phyloP scores from a whole-genome alignment of 495 filamentous ascomycete genomes.

The Podospora anserina region DNA sequence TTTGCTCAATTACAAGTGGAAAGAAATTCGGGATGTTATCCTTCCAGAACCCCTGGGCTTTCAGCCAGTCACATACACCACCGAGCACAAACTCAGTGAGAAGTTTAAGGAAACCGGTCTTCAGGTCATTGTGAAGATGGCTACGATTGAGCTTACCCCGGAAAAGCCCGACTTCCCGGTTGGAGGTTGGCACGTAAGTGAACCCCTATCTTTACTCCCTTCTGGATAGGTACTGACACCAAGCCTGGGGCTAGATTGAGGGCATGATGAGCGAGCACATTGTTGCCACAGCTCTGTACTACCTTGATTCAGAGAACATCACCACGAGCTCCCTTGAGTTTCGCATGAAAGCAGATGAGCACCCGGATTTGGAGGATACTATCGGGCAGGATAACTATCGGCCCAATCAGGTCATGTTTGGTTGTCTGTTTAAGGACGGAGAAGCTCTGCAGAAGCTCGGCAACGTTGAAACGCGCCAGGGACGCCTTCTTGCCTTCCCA shows the following conservation, averaged over 20 bases:
- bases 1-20: constrained; percentile 31
- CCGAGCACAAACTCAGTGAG: constrained; percentile 24
- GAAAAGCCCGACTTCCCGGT: constrained; percentile 45
- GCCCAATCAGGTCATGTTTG: constrained; percentile 29
- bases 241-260: constrained; percentile 38
- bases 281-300: constrained; percentile 57
- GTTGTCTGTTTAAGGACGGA: neutral
- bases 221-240: constrained; percentile 35
- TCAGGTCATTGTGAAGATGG: constrained; percentile 65
- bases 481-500: constrained; percentile 41
- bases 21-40: constrained; percentile 31
- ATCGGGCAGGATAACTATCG: constrained; percentile 25
- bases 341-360: constrained; percentile 42
- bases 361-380: constrained; percentile 10
- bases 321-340: constrained; percentile 52
- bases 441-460: constrained; percentile 33
- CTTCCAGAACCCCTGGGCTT: constrained; percentile 12
- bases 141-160: constrained; percentile 59
- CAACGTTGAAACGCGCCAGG: constrained; percentile 33
- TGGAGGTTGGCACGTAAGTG: constrained; percentile 39
- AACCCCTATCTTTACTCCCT: constrained; percentile 40
- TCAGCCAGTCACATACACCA: constrained; percentile 35
- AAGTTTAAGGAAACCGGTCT: constrained; percentile 45
- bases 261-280: constrained; percentile 60
- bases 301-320: constrained; percentile 61